Evolutionary conservation across 2,329 filamentous ascomycete species (phyloP), one percentile per base, ranked within the genome.

Genomic region (Periconia digitata): DNA sequence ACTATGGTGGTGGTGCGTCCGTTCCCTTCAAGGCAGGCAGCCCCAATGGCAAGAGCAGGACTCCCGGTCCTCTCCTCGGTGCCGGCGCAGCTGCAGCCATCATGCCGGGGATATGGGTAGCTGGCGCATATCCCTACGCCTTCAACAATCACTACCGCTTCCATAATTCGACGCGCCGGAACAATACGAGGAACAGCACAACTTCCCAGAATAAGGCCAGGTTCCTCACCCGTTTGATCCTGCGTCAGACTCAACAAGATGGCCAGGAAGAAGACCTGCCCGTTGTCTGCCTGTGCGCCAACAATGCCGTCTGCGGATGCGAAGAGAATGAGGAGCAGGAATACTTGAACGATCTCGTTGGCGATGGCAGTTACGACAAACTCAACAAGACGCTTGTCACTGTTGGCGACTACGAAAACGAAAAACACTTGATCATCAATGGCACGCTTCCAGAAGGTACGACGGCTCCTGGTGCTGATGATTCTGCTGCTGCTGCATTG

Each of bases 401-500:
- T 12, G 79, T 92, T 1, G 81, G 79, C 2, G 72, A 77, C 44
- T 78, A 86, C 51, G 85, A 89, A 47, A 83, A 83, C 42, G 86
- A 79, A 1, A 63, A 65, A 3, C 85, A 82, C 1, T 79, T 94
- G 32, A 75, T 89, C 23, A 73, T 92, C 65, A 90, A 91, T 66
- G 89, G 89, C n/a, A 88, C 86, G 0, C 73, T 92, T 3, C 81
- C 85, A 23, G 86, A 87, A 56, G 76, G 70, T 2, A 78, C 75
- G 0, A 74, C 72, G 2, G 70, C 74, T 2, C 61, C 72, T 8
- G 72, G 72, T 13, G 72, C 71, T 2, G 59, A 58, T 1, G 67
- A 70, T 17, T 59, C 60, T 18, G 59, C 59, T 20, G 62, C 53
- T 3, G 59, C 57, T 3, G 40, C 58, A n/a, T 42, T 50, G n/a